Evolutionary conservation across 768 basidiomycete species (phyloP), one percentile per base, ranked within the genome.

Genomic region (Psilocybe cyanescens): DNA sequence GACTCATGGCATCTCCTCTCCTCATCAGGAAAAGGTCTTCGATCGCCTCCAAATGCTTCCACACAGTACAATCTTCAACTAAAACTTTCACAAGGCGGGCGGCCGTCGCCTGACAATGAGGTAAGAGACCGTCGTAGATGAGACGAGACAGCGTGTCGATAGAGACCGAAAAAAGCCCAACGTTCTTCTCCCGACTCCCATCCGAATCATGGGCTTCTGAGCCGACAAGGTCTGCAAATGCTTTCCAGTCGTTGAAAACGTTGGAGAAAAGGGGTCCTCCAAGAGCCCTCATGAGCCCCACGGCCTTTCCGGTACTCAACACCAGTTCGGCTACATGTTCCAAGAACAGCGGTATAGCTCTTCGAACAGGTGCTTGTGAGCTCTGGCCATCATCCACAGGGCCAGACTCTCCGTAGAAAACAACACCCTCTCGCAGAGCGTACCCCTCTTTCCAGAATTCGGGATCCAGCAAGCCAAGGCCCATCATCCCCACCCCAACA

Each of bases 371-470:
- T 50, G 70, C 67, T 57, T 57, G 68, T 60, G 39, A 61, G 50
- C 52, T 69, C 57, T 57, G 55, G 12, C 61, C 61, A 30, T 67
- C 65, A 19, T 67, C 67, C 37, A 52, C 63, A 30, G 68, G 70
- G 1, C 71, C 72, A 41, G 68, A 12, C 3, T 44, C 41, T 39
- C 37, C 37, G 14, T 39, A 14, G 14, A 16, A 55, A 9, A 29
- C 65, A 3, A 74, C 70, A 16, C 74, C 75, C 50, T 82, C 81
- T 41, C 87, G 75, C 61, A 92, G 70, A 2, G 76, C 75, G 72
- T 89, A 93, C 0, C 89, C 90, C 45, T 91, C 86, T 31, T 81
- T 76, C 92, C 92, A 95, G 68, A 92, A 92, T 58, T 93, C 90
- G 0, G 87, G 88, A 67, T 90, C 88, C 68, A 86, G 63, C 19